A percentile compares a stretch with the other conserved stretches of the same genome.
phyloP scores from a whole-genome alignment of 805 yeast genomes.

The Candida parachauliodes region DNA sequence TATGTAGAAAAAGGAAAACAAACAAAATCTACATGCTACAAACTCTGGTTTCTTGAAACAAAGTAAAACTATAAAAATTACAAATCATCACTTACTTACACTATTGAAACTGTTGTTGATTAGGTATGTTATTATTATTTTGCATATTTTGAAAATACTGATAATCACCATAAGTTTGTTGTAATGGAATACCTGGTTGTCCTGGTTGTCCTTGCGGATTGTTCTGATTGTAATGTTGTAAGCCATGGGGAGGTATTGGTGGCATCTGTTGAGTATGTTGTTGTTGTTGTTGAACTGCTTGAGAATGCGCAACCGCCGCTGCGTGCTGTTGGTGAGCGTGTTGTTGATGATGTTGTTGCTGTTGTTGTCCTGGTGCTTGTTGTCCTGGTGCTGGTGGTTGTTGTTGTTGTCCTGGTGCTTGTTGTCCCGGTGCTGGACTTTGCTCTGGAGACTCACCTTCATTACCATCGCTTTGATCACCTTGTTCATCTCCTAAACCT shows the following conservation, averaged over 20 bases:
- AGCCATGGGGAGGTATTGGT: slow-evolving; percentile 8
- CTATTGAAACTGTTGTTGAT: slow-evolving; percentile 56
- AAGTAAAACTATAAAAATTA: neutral
- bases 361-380: slow-evolving; percentile 21
- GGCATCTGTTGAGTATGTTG: slow-evolving; percentile 11
- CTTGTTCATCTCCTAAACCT: slow-evolving; percentile 62
- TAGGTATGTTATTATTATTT: slow-evolving; percentile 40
- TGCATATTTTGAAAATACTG: slow-evolving; percentile 59
- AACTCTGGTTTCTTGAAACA: too few relatives aligned
- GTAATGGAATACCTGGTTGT: slow-evolving; percentile 33
- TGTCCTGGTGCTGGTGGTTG: slow-evolving; percentile 21
- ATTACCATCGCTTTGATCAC: slow-evolving; percentile 51
- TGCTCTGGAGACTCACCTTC: slow-evolving; percentile 39
- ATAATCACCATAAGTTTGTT: slow-evolving; percentile 49
- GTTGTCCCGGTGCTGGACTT: slow-evolving; percentile 32
- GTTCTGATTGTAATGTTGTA: slow-evolving; percentile 5
- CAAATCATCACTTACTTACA: neutral
- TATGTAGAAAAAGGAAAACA: neutral
- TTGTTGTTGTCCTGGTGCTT: slow-evolving; percentile 13
- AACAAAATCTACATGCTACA: too few relatives aligned
- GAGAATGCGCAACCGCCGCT: slow-evolving; percentile 24
- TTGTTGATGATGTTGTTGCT: slow-evolving; percentile 26
- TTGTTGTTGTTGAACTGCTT: slow-evolving; percentile 14
- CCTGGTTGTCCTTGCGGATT: slow-evolving; percentile 16
- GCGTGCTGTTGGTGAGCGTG: slow-evolving; percentile 28